Base-by-base conservation (phyloP, 768 basidiomycete species). In the Tricholoma bakamatsutake region DNA sequence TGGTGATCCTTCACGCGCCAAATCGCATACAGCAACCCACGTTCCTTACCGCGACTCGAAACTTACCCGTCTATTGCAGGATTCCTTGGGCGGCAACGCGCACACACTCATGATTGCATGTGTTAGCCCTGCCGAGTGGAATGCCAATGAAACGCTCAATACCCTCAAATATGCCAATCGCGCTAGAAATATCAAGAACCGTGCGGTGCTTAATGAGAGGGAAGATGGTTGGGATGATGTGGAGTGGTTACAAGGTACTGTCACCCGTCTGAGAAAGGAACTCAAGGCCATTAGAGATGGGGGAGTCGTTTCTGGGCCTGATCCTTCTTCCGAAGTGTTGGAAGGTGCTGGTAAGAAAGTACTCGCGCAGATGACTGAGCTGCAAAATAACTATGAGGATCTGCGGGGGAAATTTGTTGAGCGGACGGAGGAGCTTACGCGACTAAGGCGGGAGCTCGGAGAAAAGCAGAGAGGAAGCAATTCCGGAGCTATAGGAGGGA, bases 61-160 rank as follows among this genome's bases (percentile, higher is more conserved):
- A 70, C 88, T 98, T 63, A 98, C 96, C 4, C 88, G 96, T 35
- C 81, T 97, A 46, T 76, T 97, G 3, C 93, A 97, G 85, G 95
- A 98, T 69, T 96, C 93, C 9, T 82, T 99, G 10, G 97, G 97
- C 35, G 97, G 97, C 45, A 99, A 98, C 71, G 88, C 96, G 1
- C 90, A 96, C 64, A 98, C 97, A 10, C 85, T 98, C 62, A 99
- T 99, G 97, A 93, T 99, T 59, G 97, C 97, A 15, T 99, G 96
- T 68, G 91, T 97, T 58, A 95, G 93, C 63, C 89, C 93, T 12
- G 91, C 93, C 1, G 97, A 99, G 71, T 96, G 85, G 84, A 99
- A 99, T 69, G 81, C 89, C 2, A 85, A 79, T 57, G 97, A 99
- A 72, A 99, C 97, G 0, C 78, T 98, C 57, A 93, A 93, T 67